phyloP scores from a whole-genome alignment of 768 basidiomycete species.

The Termitomyces sp. region DNA sequence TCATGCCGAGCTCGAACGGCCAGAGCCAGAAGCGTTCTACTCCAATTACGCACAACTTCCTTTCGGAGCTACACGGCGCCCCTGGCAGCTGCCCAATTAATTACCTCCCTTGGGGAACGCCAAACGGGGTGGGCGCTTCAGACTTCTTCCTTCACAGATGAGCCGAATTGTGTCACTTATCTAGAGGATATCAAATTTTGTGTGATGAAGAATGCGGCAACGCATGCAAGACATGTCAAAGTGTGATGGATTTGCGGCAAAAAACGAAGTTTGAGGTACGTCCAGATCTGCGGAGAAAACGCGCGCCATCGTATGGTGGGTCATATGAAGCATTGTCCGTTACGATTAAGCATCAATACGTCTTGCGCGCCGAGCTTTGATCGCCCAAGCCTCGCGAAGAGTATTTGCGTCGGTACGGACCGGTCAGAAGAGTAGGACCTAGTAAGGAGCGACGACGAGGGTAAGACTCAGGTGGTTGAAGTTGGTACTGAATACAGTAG shows the following conservation, averaged over 20 bases:
- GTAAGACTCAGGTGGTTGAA: background rate
- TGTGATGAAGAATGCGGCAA: constrained; percentile 1
- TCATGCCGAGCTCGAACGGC: constrained; percentile 24
- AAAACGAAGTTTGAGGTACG: constrained; percentile 30
- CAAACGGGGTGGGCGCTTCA: background rate
- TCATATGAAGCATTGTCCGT: constrained; percentile 13
- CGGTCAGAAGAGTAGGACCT: constrained; percentile 11
- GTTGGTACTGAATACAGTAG: background rate
- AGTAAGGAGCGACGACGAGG: constrained; percentile 1
- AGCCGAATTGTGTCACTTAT: constrained; percentile 1
- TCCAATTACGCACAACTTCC: constrained; percentile 6
- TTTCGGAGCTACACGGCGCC: constrained; percentile 11
- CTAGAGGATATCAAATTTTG: background rate
- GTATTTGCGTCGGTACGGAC: constrained; percentile 2
- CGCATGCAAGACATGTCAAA: constrained; percentile 14
- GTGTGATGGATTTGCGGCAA: constrained; percentile 16
- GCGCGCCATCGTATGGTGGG: constrained; percentile 16
- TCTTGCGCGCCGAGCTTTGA: constrained; percentile 12
- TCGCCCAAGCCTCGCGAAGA: constrained; percentile 5
- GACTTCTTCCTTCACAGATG: background rate
- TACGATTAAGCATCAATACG: constrained; percentile 15
- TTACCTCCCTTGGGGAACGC: constrained; percentile 13
- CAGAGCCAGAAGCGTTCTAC: constrained; percentile 18
- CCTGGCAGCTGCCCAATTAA: constrained; percentile 9
- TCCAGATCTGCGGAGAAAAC: constrained; percentile 31